Conservation (phyloP, 257 asterid genomes). For the Fraxinus quadrangulata region DNA sequence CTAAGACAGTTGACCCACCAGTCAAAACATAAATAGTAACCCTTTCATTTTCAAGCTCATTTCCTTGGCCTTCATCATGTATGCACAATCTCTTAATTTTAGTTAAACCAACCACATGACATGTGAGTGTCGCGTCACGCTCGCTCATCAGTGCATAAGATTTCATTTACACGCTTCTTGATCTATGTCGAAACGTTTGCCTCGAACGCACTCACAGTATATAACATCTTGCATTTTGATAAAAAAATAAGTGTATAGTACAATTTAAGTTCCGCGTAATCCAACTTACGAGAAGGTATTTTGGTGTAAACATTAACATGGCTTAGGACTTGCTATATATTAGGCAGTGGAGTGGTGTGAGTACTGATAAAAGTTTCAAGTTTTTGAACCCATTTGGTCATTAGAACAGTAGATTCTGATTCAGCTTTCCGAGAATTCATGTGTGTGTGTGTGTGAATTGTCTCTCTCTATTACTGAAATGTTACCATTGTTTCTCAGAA, state of each 20-base stretch:
- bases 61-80: conserved; percentile 34
- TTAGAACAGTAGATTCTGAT: conserved; percentile 27
- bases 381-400: conserved; percentile 24
- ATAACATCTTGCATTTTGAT: not conserved
- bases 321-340: conserved; percentile 4
- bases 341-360: conserved; percentile 7
- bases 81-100: conserved; percentile 22
- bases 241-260: not conserved
- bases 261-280: not conserved
- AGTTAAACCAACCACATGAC: not conserved
- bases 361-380: not conserved
- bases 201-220: not conserved
- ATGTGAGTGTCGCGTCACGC: not conserved
- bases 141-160: not conserved
- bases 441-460: conserved; percentile 29
- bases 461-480: conserved; percentile 31
- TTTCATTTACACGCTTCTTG: not conserved
- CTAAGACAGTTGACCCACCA: conserved; percentile 35
- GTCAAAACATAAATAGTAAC: conserved; percentile 33
- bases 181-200: not conserved
- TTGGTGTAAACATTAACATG: not conserved
- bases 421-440: conserved; percentile 34
- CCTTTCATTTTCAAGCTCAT: conserved; percentile 14
- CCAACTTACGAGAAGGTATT: not conserved
- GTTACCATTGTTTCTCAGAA: conserved; percentile 12